Percentiles rank a stretch among this genome's conserved stretches.
Conservation (phyloP, 1,284 basidiomycete species). For the Puccinia polysora region DNA sequence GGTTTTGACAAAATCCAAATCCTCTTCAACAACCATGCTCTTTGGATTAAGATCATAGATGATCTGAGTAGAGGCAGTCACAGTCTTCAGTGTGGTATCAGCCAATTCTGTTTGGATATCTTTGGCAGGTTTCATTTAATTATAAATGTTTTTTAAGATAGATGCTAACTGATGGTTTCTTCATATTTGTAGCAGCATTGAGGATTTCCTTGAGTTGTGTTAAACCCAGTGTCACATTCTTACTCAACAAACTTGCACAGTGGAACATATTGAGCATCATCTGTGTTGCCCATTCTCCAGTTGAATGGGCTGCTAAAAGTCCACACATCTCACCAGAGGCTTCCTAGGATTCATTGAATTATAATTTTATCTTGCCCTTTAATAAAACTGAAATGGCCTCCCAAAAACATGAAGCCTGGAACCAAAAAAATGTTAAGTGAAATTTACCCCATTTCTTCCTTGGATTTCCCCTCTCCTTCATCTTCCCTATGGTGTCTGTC, state of each 20-base stretch:
- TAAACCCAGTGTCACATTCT: slow-evolving; percentile 96
- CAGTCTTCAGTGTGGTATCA: slow-evolving; percentile 87
- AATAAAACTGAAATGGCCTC: too few relatives aligned
- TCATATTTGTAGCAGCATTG: slow-evolving; percentile 97
- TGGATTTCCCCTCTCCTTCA: too few relatives aligned
- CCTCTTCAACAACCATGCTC: slow-evolving; percentile 92
- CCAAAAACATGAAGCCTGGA: too few relatives aligned
- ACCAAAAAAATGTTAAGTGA: too few relatives aligned
- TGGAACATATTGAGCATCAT: slow-evolving; percentile 98
- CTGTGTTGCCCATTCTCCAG: slow-evolving; percentile 98
- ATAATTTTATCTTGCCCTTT: slow-evolving; percentile 87
- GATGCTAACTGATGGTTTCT: slow-evolving; percentile 90
- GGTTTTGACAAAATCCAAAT: slow-evolving; percentile 90
- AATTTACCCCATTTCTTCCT: too few relatives aligned
- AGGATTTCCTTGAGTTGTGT: slow-evolving; percentile 97
- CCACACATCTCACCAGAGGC: slow-evolving; percentile 99
- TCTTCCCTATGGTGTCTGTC: too few relatives aligned
- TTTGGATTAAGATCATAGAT: slow-evolving; percentile 95
- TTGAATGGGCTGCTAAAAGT: slow-evolving; percentile 93
- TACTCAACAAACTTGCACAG: slow-evolving; percentile 95
- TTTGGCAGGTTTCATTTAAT: slow-evolving; percentile 66
- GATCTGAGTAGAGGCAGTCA: slow-evolving; percentile 93
- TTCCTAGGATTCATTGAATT: slow-evolving; percentile 84
- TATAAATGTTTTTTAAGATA: slow-evolving; percentile 74
- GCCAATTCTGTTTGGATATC: slow-evolving; percentile 86